Conservation (phyloP, 1,284 basidiomycete species). For the Cryptococcus floricola region DNA sequence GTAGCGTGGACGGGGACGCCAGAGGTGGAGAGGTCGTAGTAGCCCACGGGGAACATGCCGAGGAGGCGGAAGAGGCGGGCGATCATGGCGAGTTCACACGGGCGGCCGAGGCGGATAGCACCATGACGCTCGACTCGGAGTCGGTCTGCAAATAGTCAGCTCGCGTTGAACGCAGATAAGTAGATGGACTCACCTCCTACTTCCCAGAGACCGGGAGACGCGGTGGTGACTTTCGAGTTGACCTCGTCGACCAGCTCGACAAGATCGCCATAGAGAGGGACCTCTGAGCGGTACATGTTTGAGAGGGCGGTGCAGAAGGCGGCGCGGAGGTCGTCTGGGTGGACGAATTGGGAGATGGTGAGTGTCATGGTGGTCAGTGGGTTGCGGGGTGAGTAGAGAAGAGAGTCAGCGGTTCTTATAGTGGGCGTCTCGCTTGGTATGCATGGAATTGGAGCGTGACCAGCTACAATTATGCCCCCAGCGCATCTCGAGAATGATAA, state of each 20-base stretch:
- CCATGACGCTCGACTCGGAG: conserved; percentile 50
- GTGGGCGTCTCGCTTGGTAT: no score
- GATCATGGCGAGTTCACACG: conserved; percentile 45
- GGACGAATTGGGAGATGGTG: conserved; percentile 9
- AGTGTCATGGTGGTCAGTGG: not conserved
- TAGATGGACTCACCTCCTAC: conserved; percentile 15
- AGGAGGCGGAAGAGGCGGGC: conserved; percentile 45
- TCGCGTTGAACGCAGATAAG: no score
- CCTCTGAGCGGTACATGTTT: conserved; percentile 48
- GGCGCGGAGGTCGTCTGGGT: conserved; percentile 42
- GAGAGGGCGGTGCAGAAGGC: conserved; percentile 44
- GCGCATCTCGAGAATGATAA: not conserved
- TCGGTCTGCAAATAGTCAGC: conserved; percentile 27
- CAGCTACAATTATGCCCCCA: no score
- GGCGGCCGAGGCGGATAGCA: conserved; percentile 50
- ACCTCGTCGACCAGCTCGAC: conserved; percentile 47
- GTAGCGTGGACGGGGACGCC: conserved; percentile 51
- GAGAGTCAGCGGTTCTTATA: not conserved
- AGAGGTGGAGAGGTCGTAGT: conserved; percentile 49
- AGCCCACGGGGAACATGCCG: conserved; percentile 50
- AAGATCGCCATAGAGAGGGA: conserved; percentile 50
- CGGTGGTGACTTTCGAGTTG: conserved; percentile 32
- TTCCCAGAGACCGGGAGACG: conserved; percentile 11
- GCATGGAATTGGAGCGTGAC: no score
- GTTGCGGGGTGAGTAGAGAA: not conserved